phyloP scores from a whole-genome alignment of 2,329 filamentous ascomycete genomes.

The Colletotrichum spaethianum region DNA sequence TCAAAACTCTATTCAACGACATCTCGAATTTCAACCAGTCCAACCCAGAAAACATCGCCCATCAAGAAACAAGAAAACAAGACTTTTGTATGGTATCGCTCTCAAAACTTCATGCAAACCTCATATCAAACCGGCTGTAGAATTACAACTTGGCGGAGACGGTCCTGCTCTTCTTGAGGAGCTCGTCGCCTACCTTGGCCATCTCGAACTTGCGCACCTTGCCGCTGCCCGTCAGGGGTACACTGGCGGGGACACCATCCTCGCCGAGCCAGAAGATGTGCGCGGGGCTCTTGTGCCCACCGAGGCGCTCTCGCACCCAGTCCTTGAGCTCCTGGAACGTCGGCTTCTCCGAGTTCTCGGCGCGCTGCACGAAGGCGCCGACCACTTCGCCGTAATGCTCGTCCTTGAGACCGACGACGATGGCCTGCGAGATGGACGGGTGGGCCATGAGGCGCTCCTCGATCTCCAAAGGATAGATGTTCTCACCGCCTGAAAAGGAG shows the following conservation, averaged over 20 bases:
- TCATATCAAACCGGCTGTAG: not conserved
- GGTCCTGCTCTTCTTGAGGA: slow-evolving; percentile 64
- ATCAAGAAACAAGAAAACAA: not conserved
- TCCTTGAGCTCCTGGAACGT: slow-evolving; percentile 69
- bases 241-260: slow-evolving; percentile 65
- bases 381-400: slow-evolving; percentile 82
- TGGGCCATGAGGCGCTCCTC: slow-evolving; percentile 80
- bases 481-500: slow-evolving; percentile 72
- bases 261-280: slow-evolving; percentile 84
- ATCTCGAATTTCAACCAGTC: not conserved
- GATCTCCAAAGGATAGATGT: slow-evolving; percentile 82
- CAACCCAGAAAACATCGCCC: not conserved
- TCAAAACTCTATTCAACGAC: slow-evolving; percentile 9
- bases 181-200: slow-evolving; percentile 68
- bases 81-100: not conserved
- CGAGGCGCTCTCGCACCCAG: slow-evolving; percentile 74
- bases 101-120: not conserved
- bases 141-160: slow-evolving; percentile 60
- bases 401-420: slow-evolving; percentile 79
- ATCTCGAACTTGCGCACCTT: slow-evolving; percentile 80
- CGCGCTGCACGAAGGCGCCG: slow-evolving; percentile 71
- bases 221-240: slow-evolving; percentile 79
- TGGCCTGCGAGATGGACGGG: slow-evolving; percentile 72
- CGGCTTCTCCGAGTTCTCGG: slow-evolving; percentile 55
- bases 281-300: slow-evolving; percentile 77